phyloP scores from a whole-genome alignment of 2,329 filamentous ascomycete species.

The Seiridium unicorne region DNA sequence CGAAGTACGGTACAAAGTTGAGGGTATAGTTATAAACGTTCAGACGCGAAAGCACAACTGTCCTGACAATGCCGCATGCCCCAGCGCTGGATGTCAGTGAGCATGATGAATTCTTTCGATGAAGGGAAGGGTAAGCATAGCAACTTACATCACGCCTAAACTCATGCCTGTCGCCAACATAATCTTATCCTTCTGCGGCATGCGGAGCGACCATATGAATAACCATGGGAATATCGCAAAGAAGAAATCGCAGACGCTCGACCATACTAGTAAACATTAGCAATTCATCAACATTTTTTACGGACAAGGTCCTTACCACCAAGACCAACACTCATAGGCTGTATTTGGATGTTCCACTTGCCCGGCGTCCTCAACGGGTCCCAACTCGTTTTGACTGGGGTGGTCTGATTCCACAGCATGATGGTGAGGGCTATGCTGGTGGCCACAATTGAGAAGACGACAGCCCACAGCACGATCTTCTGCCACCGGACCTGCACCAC shows the following conservation, averaged over 20 bases:
- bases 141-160: constrained; percentile 24
- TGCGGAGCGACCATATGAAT: constrained; percentile 22
- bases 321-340: constrained; percentile 33
- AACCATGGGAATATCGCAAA: constrained; percentile 26
- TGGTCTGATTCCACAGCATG: constrained; percentile 38
- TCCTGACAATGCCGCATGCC: constrained; percentile 30
- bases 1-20: constrained; percentile 27
- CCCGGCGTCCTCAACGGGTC: constrained; percentile 33
- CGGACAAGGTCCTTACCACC: constrained; percentile 22
- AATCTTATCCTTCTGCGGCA: constrained; percentile 25
- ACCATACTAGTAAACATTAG: constrained; percentile 26
- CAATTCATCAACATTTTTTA: neutral
- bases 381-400: constrained; percentile 32
- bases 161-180: constrained; percentile 26
- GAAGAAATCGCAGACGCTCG: constrained; percentile 28
- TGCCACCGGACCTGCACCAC: constrained; percentile 34
- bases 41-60: constrained; percentile 21
- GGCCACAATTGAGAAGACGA: constrained; percentile 26
- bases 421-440: constrained; percentile 30
- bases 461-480: constrained; percentile 30
- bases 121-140: neutral
- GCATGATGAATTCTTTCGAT: neutral
- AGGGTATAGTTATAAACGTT: constrained; percentile 26
- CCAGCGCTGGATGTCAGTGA: constrained; percentile 26
- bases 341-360: constrained; percentile 32